A percentile compares a stretch with the other conserved stretches of the same genome.
These are phyloP conservation scores for Dichotomopilus funicola DNA, from an alignment of 2,329 filamentous ascomycete species.

Conservation along the genomic window DNA sequence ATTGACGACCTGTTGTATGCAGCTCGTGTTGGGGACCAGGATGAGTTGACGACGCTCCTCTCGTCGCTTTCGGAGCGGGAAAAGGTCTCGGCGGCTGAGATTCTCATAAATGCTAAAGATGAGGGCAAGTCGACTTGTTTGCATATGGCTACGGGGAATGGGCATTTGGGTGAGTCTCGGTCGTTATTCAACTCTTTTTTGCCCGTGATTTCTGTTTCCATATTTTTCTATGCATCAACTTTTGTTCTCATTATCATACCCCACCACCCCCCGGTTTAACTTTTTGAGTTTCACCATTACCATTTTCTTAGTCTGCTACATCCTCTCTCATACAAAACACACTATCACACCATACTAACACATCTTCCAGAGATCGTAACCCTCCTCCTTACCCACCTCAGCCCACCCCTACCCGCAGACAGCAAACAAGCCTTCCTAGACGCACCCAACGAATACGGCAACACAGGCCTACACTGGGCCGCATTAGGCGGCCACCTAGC, in stretches of 20 bases:
- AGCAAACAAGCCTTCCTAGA: slow-evolving; percentile 52
- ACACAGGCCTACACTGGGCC: slow-evolving; percentile 92
- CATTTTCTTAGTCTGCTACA: no score
- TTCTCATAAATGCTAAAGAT: slow-evolving; percentile 67
- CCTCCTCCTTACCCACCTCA: slow-evolving; percentile 38
- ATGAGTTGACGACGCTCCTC: slow-evolving; percentile 57
- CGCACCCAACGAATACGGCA: slow-evolving; percentile 70
- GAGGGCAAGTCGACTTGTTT: slow-evolving; percentile 71
- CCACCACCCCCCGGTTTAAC: neutral
- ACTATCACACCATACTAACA: neutral
- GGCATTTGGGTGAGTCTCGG: slow-evolving; percentile 59
- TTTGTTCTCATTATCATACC: neutral
- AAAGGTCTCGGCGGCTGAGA: slow-evolving; percentile 50
- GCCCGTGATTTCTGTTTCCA: neutral
- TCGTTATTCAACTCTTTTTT: no score
- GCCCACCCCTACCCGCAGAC: slow-evolving; percentile 27
- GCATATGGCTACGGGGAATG: slow-evolving; percentile 92
- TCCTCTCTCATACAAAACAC: neutral
- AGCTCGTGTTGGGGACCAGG: slow-evolving; percentile 68
- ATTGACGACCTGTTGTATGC: slow-evolving; percentile 91
- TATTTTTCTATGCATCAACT: neutral
- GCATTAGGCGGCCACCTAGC: slow-evolving; percentile 81
- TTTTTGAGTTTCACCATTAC: no score
- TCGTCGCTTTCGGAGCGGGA: slow-evolving; percentile 56
- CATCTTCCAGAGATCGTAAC: slow-evolving; percentile 37